Conservation (phyloP, 176 grass and related monocot species). For the Metroxylon sagu region DNA sequence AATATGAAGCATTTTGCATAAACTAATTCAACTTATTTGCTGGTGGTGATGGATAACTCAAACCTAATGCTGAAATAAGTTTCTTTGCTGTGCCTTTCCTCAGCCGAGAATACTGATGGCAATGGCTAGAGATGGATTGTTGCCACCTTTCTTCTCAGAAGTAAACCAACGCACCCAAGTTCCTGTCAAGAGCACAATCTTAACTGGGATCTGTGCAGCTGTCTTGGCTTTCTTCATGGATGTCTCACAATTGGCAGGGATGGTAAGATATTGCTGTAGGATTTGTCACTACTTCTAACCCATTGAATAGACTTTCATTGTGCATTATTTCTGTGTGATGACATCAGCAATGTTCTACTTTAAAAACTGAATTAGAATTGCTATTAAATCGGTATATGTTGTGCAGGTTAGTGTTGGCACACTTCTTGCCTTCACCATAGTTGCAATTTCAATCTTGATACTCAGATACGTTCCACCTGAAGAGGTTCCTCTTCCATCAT, state of each 20-base stretch:
- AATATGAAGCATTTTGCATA: too few species aligned
- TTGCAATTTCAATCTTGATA: constrained; percentile 89
- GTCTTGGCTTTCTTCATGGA: constrained; percentile 80
- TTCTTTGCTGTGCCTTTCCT: neutral
- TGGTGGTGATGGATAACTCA: too few species aligned
- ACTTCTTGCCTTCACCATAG: constrained; percentile 88
- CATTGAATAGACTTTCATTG: too few species aligned
- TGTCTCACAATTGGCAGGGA: constrained; percentile 95
- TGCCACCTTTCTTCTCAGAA: constrained; percentile 86
- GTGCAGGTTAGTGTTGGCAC: constrained; percentile 97
- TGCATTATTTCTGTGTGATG: too few species aligned
- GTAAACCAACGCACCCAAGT: constrained; percentile 76
- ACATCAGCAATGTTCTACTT: neutral
- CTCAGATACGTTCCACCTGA: constrained; percentile 93
- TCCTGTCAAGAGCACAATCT: constrained; percentile 83
- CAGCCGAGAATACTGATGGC: constrained; percentile 99
- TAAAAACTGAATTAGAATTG: too few species aligned
- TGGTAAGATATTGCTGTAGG: constrained; percentile 48
- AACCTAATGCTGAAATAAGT: too few species aligned
- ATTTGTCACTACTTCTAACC: too few species aligned
- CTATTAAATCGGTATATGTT: neutral
- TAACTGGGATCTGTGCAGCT: constrained; percentile 64
- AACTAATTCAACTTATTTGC: too few species aligned
- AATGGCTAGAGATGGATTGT: constrained; percentile 88
- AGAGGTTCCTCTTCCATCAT: constrained; percentile 62